Base-by-base conservation (phyloP, 2,329 filamentous ascomycete species). In the Beauveria medogensis region DNA sequence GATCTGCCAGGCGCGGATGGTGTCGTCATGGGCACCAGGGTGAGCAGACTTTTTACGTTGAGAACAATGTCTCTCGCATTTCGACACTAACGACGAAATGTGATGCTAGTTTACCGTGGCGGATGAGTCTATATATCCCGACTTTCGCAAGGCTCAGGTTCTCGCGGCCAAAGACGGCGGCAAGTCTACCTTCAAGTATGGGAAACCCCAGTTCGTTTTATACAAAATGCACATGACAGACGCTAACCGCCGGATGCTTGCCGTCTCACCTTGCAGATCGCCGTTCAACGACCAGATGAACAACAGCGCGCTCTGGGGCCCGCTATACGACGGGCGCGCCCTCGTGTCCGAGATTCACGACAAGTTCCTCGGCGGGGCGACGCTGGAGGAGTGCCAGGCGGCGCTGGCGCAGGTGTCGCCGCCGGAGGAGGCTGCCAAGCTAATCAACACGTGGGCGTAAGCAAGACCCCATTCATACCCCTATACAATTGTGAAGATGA, bases 141-240 rank as follows among this genome's bases (percentile, higher is more conserved):
- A 76, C 3, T 69, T 67, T 51, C 70, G 73, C 41, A 79, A 78
- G 65, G 68, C 77, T 53, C 63, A 73, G 16, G 67, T 81, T 34
- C 65, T 80, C 20, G 66, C 73, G 40, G 70, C 77, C 16, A 67
- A 62, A 3, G 79, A 82, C 62, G 79, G 79, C 3, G 79, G 73
- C 5, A 61, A 70, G 16, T 71, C 74, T 3, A 82, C 79, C 0
- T 67, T 78, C 60, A 82, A 82, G 75, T 80, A 67, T 34, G 65
- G 2, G n/a, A 3, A 48, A 18, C 46, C 14, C 5, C 20, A 18
- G 14, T 3, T 6, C 34, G 12, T 37, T 2, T 37, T 26, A 2
- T 30, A 20, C n/a, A 16, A 3, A n/a, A 5, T 22, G 46, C 37
- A 53, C 20, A 54, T 53, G 26, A n/a, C 37, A 24, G 5, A 14